These are phyloP conservation scores for Bromus sterilis DNA, from an alignment of 176 grass and related monocot species.

Conservation along the genomic window DNA sequence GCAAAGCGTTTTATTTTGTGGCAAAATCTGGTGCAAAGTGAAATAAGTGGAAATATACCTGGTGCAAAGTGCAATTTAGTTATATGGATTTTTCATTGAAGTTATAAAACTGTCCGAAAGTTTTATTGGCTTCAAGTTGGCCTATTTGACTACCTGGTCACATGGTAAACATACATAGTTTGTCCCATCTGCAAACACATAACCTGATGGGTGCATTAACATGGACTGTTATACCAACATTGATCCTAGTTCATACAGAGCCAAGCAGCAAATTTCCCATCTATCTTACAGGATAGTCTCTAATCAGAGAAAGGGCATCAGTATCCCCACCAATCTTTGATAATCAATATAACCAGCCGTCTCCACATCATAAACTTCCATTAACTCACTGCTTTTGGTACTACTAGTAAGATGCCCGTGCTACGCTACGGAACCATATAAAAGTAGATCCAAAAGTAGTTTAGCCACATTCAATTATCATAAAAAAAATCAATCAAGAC, in stretches of 20 bases:
- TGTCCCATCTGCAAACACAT: neutral
- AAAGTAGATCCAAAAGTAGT: too few species aligned
- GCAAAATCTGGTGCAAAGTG: neutral
- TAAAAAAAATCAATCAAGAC: too few species aligned
- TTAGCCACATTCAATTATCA: too few species aligned
- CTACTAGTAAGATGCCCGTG: too few species aligned
- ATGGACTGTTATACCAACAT: neutral
- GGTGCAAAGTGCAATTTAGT: neutral
- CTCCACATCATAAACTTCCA: neutral
- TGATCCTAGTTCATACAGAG: neutral
- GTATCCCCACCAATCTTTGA: neutral
- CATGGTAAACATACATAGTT: neutral
- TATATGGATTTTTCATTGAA: neutral
- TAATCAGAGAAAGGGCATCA: neutral
- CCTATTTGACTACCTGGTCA: neutral
- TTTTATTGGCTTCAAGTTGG: neutral
- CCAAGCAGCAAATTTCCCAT: neutral
- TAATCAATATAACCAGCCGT: neutral
- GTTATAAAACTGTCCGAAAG: neutral
- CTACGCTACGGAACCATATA: too few species aligned
- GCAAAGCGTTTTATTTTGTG: neutral
- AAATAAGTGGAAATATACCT: neutral
- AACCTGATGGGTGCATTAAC: neutral
- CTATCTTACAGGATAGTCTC: neutral
- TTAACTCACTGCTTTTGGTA: neutral